Conservation (phyloP, 2,329 filamentous ascomycete species). For the Diaporthe ilicicola region DNA sequence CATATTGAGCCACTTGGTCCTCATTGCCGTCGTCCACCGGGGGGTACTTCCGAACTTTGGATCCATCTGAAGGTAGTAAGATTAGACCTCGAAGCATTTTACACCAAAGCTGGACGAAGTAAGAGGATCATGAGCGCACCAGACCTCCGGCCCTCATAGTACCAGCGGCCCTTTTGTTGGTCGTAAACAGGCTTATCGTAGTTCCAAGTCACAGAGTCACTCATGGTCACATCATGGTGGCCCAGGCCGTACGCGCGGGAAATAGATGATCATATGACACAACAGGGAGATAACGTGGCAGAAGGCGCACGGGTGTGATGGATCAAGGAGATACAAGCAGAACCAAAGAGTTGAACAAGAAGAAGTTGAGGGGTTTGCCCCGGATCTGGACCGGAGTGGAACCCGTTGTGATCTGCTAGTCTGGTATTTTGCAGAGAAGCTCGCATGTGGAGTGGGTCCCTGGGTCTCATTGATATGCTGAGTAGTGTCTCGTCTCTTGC, state of each 20-base stretch:
- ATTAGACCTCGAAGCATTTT: background rate
- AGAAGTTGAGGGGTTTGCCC: background rate
- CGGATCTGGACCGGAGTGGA: slow-evolving; percentile 1
- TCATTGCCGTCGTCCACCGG: background rate
- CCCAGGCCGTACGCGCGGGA: background rate
- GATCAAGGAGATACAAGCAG: background rate
- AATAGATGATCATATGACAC: background rate
- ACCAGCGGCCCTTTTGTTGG: slow-evolving; percentile 24
- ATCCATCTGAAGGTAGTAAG: background rate
- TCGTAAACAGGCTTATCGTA: slow-evolving; percentile 16
- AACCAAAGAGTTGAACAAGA: background rate
- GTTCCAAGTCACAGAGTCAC: slow-evolving; percentile 8
- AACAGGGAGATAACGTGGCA: background rate
- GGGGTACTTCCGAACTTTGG: slow-evolving; percentile 19
- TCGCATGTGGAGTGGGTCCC: slow-evolving; percentile 6
- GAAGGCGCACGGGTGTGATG: background rate
- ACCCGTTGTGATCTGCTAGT: slow-evolving; percentile 8
- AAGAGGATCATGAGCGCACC: slow-evolving; percentile 1
- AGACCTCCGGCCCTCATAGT: slow-evolving; percentile 22
- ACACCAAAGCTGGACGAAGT: background rate
- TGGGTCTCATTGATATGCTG: slow-evolving; percentile 19
- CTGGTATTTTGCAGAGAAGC: slow-evolving; percentile 1
- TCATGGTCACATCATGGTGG: slow-evolving; percentile 23
- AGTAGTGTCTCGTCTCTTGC: slow-evolving; percentile 2
- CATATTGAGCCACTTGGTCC: background rate